Percentiles rank a stretch among this genome's conserved stretches.
phyloP scores from a whole-genome alignment of 2,329 filamentous ascomycete genomes.

The Colletotrichum sp. region DNA sequence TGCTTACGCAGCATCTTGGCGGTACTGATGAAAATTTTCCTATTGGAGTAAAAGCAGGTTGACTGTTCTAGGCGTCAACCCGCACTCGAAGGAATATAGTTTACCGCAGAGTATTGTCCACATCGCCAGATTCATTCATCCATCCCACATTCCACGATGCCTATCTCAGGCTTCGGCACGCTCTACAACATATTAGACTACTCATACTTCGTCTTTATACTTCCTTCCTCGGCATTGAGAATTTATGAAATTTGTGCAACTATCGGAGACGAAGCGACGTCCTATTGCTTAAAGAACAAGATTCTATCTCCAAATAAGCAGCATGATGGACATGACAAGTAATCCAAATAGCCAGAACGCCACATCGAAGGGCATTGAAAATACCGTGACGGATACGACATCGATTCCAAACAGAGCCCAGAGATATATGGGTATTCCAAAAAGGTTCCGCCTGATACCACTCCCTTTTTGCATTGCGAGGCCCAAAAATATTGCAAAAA shows the following conservation, averaged over 20 bases:
- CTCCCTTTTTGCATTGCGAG: neutral
- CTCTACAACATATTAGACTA: no score
- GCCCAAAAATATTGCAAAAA: neutral
- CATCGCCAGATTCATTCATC: neutral
- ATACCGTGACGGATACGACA: neutral
- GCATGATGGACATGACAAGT: rapidly evolving
- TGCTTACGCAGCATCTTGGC: no score
- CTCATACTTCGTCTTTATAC: neutral
- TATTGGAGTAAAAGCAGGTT: no score
- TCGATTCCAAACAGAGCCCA: neutral
- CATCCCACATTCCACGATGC: no score
- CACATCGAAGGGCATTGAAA: neutral
- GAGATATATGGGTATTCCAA: neutral
- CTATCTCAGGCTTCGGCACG: no score
- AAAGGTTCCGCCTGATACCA: rapidly evolving
- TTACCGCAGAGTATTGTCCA: rapidly evolving
- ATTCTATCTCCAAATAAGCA: neutral
- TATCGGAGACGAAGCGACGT: neutral
- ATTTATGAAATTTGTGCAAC: rapidly evolving
- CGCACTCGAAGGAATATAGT: neutral
- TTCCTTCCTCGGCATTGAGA: no score
- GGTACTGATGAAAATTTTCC: no score
- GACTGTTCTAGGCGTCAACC: neutral
- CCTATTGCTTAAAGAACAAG: rapidly evolving
- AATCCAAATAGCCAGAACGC: neutral